Base-by-base conservation (phyloP, 2,329 filamentous ascomycete genomes). In the Scortechinia acanthostroma region DNA sequence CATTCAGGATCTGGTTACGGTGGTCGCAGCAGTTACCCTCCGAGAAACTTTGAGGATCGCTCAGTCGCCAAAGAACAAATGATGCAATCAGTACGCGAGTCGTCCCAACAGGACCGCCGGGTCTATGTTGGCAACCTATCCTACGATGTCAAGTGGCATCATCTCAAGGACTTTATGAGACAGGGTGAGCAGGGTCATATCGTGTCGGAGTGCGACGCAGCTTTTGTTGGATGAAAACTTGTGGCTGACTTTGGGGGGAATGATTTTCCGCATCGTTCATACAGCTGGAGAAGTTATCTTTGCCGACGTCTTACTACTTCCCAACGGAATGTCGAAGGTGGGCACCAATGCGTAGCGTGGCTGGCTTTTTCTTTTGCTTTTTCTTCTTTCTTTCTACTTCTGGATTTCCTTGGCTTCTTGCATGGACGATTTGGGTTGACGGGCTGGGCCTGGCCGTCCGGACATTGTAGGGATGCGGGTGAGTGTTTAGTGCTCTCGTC, bases 311-410 rank as follows among this genome's bases (percentile, higher is more conserved):
- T 84, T 98, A 72, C 79, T 95, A 70, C 90, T 98, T 85, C 93
- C 93, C 64, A 98, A 98, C 80, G 93, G 93, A 91, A 98, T 98
- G 93, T 97, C 91, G 88, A 98, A 98, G 91, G 91, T 97, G 91
- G 89, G 88, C 90, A 83, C 84, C 78, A 86, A 87, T 76, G 82
- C 74, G 77, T 91, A 86, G 86, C 80, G 70, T 83, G 86, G 85
- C 81, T 88, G 88, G 87, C 80, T 81, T 71, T 83, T 74, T 74
- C 74, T 72, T 81, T 77, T 77, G 66, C 69, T 71, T 72, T 68
- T 62, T 58, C 56, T 58, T 65, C 67, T 73, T 69, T 66, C 71
- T 62, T 61, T 62, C 63, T 61, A 50, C 46, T 52, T 61, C 63
- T 67, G 61, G 63, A 63, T 65, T 58, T 56, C 64, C 37, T n/a